phyloP scores from a whole-genome alignment of 1,139 yeast genomes.

The Zygotorulaspora mrakii region DNA sequence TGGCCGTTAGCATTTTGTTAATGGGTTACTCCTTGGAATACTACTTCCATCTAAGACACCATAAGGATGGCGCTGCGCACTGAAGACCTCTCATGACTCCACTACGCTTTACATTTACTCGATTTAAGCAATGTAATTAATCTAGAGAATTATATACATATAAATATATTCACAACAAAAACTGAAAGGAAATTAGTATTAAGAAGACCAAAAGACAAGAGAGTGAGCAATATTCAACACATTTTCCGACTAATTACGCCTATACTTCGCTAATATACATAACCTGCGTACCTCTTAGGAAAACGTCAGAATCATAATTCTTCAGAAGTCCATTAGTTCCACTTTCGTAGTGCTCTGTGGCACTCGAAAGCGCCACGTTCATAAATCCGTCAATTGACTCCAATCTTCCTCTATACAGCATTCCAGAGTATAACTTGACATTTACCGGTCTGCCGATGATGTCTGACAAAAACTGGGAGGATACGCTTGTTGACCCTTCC shows the following conservation, averaged over 20 bases:
- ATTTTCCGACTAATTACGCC: conserved; percentile 7
- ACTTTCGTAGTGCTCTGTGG: conserved; percentile 52
- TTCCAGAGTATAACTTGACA: conserved; percentile 83
- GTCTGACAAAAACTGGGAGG: conserved; percentile 75
- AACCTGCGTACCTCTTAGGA: conserved; percentile 92
- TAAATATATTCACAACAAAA: conserved; percentile 1
- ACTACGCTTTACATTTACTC: background rate
- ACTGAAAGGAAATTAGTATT: background rate
- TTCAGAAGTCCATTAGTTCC: conserved; percentile 53
- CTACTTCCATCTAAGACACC: conserved; percentile 79
- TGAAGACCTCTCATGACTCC: conserved; percentile 7
- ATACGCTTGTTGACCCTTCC: conserved; percentile 29
- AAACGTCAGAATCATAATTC: conserved; percentile 76
- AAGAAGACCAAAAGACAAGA: too few species aligned
- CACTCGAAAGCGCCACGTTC: conserved; percentile 84
- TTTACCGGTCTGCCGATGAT: conserved; percentile 77
- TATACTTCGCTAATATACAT: conserved; percentile 43
- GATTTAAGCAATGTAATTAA: conserved; percentile 1
- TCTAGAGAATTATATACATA: conserved; percentile 2
- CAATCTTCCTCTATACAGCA: conserved; percentile 70
- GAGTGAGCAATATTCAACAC: conserved; percentile 5
- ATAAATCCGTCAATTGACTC: conserved; percentile 95
- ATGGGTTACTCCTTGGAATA: conserved; percentile 92
- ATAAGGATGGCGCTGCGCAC: conserved; percentile 39
- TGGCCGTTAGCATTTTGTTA: conserved; percentile 63